A percentile compares a stretch with the other conserved stretches of the same genome.
Evolutionary conservation across 2,329 filamentous ascomycete species (phyloP).

Genomic region (Diaporthe ilicicola): DNA sequence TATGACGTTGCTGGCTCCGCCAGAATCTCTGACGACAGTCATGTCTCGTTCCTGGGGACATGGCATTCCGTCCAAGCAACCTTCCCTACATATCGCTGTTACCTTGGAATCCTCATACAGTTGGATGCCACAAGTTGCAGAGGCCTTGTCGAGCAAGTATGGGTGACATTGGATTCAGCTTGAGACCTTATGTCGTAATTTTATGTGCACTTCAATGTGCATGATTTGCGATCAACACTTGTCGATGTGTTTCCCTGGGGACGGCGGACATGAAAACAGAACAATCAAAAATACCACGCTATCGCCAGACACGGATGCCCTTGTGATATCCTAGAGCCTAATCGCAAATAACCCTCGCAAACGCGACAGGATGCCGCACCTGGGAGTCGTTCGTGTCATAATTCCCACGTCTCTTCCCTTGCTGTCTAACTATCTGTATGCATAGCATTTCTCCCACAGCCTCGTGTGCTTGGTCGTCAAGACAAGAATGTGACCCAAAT

Average conservation of each 20-base stretch:
- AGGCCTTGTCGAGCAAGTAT: no score
- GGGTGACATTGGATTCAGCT: no score
- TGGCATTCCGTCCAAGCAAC: no score
- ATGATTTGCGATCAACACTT: background rate
- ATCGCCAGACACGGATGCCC: background rate
- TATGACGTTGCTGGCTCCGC: no score
- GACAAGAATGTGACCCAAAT: conserved; percentile 31
- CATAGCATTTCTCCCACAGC: conserved; percentile 26
- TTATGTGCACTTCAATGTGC: background rate
- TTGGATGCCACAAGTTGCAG: no score
- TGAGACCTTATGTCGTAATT: background rate
- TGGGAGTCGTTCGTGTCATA: conserved; percentile 22
- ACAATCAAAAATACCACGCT: background rate
- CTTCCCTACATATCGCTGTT: no score
- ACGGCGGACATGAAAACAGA: no score
- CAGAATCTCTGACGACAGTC: no score
- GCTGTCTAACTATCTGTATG: conserved; percentile 36
- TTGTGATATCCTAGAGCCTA: background rate
- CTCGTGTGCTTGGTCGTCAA: conserved; percentile 28
- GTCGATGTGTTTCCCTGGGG: background rate
- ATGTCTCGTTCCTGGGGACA: no score
- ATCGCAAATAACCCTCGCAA: background rate
- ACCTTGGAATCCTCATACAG: no score
- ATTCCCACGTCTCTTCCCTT: conserved; percentile 32
- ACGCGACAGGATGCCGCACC: background rate